Conservation (phyloP, 805 yeast species). For the Sugiyamaella boreocaroliniensis region DNA sequence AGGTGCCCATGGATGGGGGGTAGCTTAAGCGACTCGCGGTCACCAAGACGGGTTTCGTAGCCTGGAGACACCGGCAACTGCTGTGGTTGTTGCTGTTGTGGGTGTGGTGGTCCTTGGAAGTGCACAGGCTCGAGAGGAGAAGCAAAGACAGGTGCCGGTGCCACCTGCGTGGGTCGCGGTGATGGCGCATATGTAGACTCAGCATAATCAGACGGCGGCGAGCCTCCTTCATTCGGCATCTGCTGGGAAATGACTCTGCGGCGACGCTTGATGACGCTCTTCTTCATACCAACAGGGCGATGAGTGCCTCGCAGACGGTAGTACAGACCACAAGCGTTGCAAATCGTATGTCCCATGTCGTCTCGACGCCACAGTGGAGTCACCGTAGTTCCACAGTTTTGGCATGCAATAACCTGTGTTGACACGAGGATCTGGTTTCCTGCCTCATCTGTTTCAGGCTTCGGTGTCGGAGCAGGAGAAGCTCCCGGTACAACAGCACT, state of each 20-base stretch:
- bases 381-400: conserved; percentile 75
- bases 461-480: conserved; percentile 5
- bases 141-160: neutral
- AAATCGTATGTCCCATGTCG: conserved; percentile 72
- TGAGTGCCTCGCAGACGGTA: conserved; percentile 68
- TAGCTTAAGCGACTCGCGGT: neutral
- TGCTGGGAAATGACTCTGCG: conserved; percentile 38
- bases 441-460: conserved; percentile 1
- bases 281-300: conserved; percentile 70
- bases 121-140: neutral
- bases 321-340: conserved; percentile 82
- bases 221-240: neutral
- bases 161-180: neutral
- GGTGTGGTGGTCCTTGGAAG: conserved; percentile 1
- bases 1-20: neutral
- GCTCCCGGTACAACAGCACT: conserved; percentile 3
- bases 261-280: conserved; percentile 66
- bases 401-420: conserved; percentile 65
- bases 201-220: neutral
- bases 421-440: conserved; percentile 16
- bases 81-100: conserved; percentile 4
- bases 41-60: neutral
- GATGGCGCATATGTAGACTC: neutral
- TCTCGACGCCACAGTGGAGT: conserved; percentile 87
- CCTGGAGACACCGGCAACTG: neutral